These are phyloP conservation scores for Phytophthora macrochlamydospora DNA, from an alignment of 352 stramenopile species.

Conservation along the genomic window DNA sequence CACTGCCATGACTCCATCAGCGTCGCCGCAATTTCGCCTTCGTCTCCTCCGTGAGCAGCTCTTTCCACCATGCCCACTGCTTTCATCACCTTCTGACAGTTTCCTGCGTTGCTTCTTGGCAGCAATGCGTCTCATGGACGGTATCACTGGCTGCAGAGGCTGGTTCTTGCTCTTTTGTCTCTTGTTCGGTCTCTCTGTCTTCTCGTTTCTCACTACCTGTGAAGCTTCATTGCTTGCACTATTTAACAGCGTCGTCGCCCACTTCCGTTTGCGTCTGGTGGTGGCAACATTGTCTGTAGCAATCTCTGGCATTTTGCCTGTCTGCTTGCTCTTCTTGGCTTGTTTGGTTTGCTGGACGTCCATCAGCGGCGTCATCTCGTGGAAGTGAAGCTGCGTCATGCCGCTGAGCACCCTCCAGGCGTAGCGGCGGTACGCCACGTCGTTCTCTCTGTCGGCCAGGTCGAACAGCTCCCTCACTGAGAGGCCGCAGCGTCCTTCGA, in stretches of 20 bases:
- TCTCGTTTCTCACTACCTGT: conserved; percentile 4
- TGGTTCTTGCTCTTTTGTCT: conserved; percentile 37
- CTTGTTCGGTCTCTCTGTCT: conserved; percentile 10
- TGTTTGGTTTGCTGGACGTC: not conserved
- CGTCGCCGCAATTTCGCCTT: conserved; percentile 14
- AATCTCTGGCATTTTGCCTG: conserved; percentile 16
- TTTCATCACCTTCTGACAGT: conserved; percentile 37
- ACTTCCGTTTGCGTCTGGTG: conserved; percentile 65
- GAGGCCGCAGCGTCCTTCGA: conserved; percentile 78
- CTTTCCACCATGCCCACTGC: conserved; percentile 9
- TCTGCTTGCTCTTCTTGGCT: not conserved
- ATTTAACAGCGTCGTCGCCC: conserved; percentile 67
- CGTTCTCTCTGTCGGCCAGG: conserved; percentile 55
- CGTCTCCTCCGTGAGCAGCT: conserved; percentile 16
- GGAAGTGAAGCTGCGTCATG: conserved; percentile 70
- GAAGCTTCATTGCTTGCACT: conserved; percentile 8
- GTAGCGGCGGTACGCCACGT: conserved; percentile 58
- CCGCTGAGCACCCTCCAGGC: conserved; percentile 67
- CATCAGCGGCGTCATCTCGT: conserved; percentile 56
- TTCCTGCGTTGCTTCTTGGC: conserved; percentile 45
- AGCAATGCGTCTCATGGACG: conserved; percentile 57
- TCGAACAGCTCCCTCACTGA: conserved; percentile 66
- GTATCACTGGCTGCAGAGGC: conserved; percentile 46
- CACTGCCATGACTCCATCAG: conserved; percentile 11
- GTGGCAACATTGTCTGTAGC: not conserved